Conservation (phyloP, 495 filamentous ascomycete genomes). For the Penicillium tannophilum region DNA sequence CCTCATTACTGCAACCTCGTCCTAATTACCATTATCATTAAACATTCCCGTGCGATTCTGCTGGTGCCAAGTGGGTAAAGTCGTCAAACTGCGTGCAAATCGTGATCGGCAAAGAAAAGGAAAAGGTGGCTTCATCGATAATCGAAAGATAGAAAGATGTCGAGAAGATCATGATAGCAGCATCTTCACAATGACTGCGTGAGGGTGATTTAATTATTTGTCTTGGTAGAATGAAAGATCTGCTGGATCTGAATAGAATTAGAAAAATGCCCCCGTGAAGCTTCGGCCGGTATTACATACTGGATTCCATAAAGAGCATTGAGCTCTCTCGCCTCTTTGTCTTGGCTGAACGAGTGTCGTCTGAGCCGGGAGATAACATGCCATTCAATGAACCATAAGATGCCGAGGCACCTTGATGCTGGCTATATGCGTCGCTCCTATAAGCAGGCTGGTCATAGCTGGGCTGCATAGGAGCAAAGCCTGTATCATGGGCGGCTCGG, state of each 20-base stretch:
- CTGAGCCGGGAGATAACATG: constrained; percentile 42
- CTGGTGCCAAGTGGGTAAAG: constrained; percentile 28
- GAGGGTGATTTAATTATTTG: constrained; percentile 12
- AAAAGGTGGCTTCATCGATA: constrained; percentile 4
- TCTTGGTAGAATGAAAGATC: constrained; percentile 20
- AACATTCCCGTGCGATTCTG: constrained; percentile 30
- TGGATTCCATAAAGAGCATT: constrained; percentile 50
- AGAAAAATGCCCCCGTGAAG: neutral
- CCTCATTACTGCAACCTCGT: constrained; percentile 19
- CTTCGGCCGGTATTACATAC: neutral
- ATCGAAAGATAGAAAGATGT: constrained; percentile 9
- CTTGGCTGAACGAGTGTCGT: constrained; percentile 45
- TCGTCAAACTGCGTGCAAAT: constrained; percentile 38
- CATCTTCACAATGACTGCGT: neutral
- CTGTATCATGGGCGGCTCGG: constrained; percentile 50
- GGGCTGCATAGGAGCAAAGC: constrained; percentile 63
- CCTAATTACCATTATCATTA: constrained; percentile 47
- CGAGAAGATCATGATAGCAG: neutral
- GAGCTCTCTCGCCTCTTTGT: constrained; percentile 61
- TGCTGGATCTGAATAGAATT: constrained; percentile 6
- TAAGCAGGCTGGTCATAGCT: constrained; percentile 51
- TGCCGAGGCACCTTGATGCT: constrained; percentile 22
- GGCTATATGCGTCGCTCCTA: constrained; percentile 32
- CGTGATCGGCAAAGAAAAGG: constrained; percentile 21
- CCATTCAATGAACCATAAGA: constrained; percentile 44